phyloP scores from a whole-genome alignment of 2,329 filamentous ascomycete species.

The Hypomyces perniciosus region DNA sequence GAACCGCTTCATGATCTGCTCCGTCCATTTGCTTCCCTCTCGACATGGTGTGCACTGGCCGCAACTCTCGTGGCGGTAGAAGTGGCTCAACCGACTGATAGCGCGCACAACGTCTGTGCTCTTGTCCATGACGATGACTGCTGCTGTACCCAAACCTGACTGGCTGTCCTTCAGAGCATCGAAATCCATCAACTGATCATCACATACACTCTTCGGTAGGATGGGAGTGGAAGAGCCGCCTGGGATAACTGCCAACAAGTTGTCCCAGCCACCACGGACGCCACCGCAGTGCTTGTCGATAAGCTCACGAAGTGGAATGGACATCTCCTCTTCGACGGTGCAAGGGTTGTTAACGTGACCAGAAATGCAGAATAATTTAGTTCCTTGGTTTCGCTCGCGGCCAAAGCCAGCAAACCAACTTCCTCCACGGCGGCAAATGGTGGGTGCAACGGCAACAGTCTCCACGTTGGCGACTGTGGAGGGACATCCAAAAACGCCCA shows the following conservation, averaged over 20 bases:
- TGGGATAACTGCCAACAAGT: constrained; percentile 89
- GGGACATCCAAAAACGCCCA: constrained; percentile 96
- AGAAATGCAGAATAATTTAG: constrained; percentile 97
- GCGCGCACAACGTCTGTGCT: constrained; percentile 91
- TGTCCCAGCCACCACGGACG: constrained; percentile 95
- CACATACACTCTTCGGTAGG: constrained; percentile 81
- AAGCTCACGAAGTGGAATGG: constrained; percentile 87
- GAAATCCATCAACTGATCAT: constrained; percentile 98
- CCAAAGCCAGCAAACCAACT: constrained; percentile 93
- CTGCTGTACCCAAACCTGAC: constrained; percentile 92
- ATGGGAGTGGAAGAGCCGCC: constrained; percentile 96
- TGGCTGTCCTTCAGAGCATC: constrained; percentile 97
- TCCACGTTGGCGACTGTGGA: constrained; percentile 98
- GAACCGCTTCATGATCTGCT: constrained; percentile 97
- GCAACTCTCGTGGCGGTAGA: constrained; percentile 98
- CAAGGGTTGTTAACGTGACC: constrained; percentile 98
- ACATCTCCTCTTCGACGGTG: constrained; percentile 99
- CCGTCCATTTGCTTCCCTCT: constrained; percentile 97
- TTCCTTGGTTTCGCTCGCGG: constrained; percentile 92
- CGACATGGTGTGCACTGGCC: constrained; percentile 99
- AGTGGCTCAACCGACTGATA: constrained; percentile 87
- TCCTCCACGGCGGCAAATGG: constrained; percentile 87
- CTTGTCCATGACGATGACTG: constrained; percentile 99
- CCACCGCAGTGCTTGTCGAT: constrained; percentile 98
- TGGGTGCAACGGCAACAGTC: constrained; percentile 90